Base-by-base conservation (phyloP, 2,329 filamentous ascomycete species). In the Ceratocystis smalleyi region DNA sequence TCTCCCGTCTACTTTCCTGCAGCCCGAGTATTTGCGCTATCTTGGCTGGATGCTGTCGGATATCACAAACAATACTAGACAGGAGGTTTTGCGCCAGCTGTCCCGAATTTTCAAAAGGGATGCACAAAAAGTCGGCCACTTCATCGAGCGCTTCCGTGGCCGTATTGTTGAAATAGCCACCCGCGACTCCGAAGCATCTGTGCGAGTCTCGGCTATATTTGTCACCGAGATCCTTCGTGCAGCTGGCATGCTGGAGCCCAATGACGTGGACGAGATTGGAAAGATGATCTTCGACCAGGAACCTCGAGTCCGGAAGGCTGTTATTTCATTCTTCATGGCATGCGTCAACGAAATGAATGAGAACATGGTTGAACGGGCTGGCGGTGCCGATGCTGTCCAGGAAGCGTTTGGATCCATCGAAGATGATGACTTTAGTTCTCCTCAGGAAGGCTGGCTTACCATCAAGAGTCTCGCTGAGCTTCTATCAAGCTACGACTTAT, bases 31-130 rank as follows among this genome's bases (percentile, higher is more conserved):
- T 74, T 78, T 99, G 61, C 86, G 94, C 67, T 99, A 99, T 71
- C 79, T 99, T 5, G 94, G 94, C 62, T 99, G 94, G 94, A 86
- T 96, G 71, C 79, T 99, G 35, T 96, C 91, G 3, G 94, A 99
- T 72, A 81, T 85, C 2, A 81, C 85, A 67, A 79, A 85, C 0
- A 76, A 84, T 7, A 91, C 89, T 24, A 83, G 94, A 63, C 81
- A 86, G n/a, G 91, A 96, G 73, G 90, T 95, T 1, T 76, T 99
- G 51, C 89, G 85, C 70, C 91, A 97, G 73, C 79, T 99, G 15
- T 80, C 83, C 24, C 85, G 83, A 65, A 80, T 99, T 4, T 92
- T 95, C 75, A 86, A 85, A 70, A 85, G 89, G 66, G 85, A 89
- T 68, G 84, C 91, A 63, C 90, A 90, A 71, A 83, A 95, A 68